Conservation (phyloP, 352 stramenopile species). For the Globisporangium camurandrum region DNA sequence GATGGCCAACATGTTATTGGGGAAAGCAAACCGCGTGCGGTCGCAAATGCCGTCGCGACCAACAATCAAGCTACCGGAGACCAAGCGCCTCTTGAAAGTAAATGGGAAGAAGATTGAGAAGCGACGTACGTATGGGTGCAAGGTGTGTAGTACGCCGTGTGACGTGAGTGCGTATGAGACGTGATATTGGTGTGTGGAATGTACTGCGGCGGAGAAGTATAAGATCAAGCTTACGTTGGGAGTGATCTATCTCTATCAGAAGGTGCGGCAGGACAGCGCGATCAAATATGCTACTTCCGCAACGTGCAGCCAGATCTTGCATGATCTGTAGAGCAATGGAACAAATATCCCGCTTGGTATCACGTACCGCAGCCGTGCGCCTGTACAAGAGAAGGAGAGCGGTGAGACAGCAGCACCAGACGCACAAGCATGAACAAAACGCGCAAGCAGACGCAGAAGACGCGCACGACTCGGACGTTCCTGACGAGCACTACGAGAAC, state of each 20-base stretch:
- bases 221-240: background rate
- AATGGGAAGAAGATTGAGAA: background rate
- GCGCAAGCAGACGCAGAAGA: too few species aligned
- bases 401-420: too few species aligned
- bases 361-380: background rate
- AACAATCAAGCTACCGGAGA: background rate
- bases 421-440: too few species aligned
- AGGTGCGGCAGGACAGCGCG: background rate
- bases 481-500: too few species aligned
- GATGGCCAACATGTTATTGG: background rate
- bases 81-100: background rate
- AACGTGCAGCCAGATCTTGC: background rate
- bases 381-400: too few species aligned
- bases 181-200: too few species aligned
- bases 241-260: background rate
- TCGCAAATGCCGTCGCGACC: conserved; percentile 3
- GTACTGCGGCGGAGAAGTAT: background rate
- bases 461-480: too few species aligned
- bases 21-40: conserved; percentile 2
- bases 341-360: conserved; percentile 1
- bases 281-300: background rate
- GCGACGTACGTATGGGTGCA: background rate
- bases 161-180: conserved; percentile 4
- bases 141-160: background rate
- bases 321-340: conserved; percentile 7